phyloP scores from a whole-genome alignment of 768 basidiomycete species.

The Glaciozyma martinii region DNA sequence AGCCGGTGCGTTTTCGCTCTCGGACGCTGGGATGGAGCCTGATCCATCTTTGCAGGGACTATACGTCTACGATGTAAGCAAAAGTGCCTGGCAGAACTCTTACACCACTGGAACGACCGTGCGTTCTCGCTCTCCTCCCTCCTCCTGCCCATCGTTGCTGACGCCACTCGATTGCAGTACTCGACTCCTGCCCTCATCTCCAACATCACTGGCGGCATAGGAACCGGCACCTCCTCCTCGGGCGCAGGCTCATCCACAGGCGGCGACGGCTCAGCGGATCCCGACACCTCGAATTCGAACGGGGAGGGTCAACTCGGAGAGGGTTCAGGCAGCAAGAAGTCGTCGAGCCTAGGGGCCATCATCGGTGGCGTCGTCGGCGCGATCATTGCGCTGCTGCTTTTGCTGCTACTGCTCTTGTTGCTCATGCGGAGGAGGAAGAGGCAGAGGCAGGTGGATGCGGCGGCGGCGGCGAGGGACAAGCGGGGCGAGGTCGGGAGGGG shows the following conservation, averaged over 20 bases:
- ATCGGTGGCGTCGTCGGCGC: constrained; percentile 30
- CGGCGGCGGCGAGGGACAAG: constrained; percentile 9
- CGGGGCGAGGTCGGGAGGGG: background rate
- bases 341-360: constrained; percentile 15
- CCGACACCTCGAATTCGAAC: constrained; percentile 19
- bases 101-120: constrained; percentile 8
- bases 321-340: background rate
- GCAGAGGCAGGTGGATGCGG: background rate
- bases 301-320: background rate
- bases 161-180: constrained; percentile 1
- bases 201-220: constrained; percentile 31
- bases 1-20: constrained; percentile 6
- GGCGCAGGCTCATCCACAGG: constrained; percentile 24
- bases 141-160: background rate
- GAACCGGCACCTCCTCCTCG: constrained; percentile 13
- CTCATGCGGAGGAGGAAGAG: constrained; percentile 7
- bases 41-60: constrained; percentile 7
- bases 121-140: background rate
- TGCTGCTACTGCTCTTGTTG: constrained; percentile 13
- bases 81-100: constrained; percentile 3
- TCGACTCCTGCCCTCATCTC: constrained; percentile 24
- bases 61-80: constrained; percentile 13
- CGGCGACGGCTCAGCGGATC: constrained; percentile 6
- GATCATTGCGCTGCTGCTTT: constrained; percentile 7
- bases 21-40: too few relatives aligned